A percentile compares a stretch with the other conserved stretches of the same genome.
Evolutionary conservation across 2,329 filamentous ascomycete species (phyloP).

Genomic region (Colletotrichum orbiculare): DNA sequence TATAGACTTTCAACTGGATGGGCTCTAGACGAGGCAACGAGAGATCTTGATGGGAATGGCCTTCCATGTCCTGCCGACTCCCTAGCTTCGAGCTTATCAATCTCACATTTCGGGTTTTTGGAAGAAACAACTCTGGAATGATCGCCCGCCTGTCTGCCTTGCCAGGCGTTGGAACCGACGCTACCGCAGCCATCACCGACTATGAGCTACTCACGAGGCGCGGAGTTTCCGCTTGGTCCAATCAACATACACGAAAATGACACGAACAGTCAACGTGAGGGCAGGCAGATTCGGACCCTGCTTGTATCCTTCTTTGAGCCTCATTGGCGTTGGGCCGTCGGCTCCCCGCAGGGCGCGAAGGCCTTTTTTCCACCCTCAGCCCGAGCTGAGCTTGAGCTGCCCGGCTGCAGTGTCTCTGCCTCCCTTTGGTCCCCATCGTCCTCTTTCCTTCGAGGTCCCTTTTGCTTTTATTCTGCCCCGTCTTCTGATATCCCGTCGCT

Average conservation of each 20-base stretch:
- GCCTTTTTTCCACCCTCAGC: slow-evolving; percentile 19
- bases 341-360: slow-evolving; percentile 22
- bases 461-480: slow-evolving; percentile 6
- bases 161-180: slow-evolving; percentile 12
- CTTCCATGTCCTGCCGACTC: background rate
- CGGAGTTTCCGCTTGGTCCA: slow-evolving; percentile 13
- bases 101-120: slow-evolving; percentile 8
- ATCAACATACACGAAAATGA: slow-evolving; percentile 19
- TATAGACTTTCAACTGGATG: too few species aligned
- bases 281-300: slow-evolving; percentile 19
- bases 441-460: background rate
- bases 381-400: slow-evolving; percentile 15
- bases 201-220: slow-evolving; percentile 25
- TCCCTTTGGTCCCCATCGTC: slow-evolving; percentile 24
- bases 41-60: background rate
- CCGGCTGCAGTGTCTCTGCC: slow-evolving; percentile 15
- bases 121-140: slow-evolving; percentile 3
- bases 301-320: slow-evolving; percentile 15
- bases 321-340: slow-evolving; percentile 20
- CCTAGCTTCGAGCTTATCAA: background rate
- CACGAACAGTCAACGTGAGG: slow-evolving; percentile 17
- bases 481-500: slow-evolving; percentile 1
- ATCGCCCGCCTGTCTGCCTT: slow-evolving; percentile 24
- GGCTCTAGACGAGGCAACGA: background rate
- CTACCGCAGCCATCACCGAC: slow-evolving; percentile 17